A percentile compares a stretch with the other conserved stretches of the same genome.
These are phyloP conservation scores for Actinomucor elegans DNA, from an alignment of 371 early-diverging fungal species.

Conservation along the genomic window DNA sequence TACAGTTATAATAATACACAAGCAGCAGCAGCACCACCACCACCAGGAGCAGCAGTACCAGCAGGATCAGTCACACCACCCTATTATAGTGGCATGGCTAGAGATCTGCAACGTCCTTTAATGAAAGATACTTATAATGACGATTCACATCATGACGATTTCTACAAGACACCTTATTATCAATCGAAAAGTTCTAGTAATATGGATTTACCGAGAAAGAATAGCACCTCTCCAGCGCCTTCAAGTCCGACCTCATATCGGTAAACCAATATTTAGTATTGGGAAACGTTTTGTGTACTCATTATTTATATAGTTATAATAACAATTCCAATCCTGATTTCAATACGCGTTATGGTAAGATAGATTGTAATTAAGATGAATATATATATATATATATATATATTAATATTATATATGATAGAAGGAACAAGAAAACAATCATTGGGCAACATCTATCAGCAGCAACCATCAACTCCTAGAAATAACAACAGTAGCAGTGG, in stretches of 20 bases:
- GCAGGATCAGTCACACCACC: slow-evolving; percentile 33
- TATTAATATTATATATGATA: background rate
- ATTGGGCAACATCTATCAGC: slow-evolving; percentile 18
- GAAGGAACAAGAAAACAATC: slow-evolving; percentile 23
- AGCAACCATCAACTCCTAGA: slow-evolving; percentile 6
- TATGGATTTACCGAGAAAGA: slow-evolving; percentile 31
- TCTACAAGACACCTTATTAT: slow-evolving; percentile 15
- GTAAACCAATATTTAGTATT: slow-evolving; percentile 14
- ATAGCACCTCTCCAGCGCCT: slow-evolving; percentile 43
- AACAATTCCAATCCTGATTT: slow-evolving; percentile 11
- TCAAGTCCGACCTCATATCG: slow-evolving; percentile 33
- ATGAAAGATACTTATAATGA: slow-evolving; percentile 13
- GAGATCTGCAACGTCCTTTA: slow-evolving; percentile 19
- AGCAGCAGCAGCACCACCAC: background rate
- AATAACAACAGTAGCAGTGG: slow-evolving; percentile 18
- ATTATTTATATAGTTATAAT: slow-evolving; percentile 3
- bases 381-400: background rate
- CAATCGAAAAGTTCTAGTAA: slow-evolving; percentile 6
- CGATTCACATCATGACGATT: slow-evolving; percentile 12
- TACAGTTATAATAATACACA: background rate
- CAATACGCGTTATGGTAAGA: slow-evolving; percentile 13
- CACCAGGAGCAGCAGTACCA: slow-evolving; percentile 7
- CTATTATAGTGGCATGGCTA: slow-evolving; percentile 24
- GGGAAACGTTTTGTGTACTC: background rate
- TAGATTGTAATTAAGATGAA: background rate